phyloP scores from a whole-genome alignment of 129 eudicot genomes.

The Escallonia herrerae region DNA sequence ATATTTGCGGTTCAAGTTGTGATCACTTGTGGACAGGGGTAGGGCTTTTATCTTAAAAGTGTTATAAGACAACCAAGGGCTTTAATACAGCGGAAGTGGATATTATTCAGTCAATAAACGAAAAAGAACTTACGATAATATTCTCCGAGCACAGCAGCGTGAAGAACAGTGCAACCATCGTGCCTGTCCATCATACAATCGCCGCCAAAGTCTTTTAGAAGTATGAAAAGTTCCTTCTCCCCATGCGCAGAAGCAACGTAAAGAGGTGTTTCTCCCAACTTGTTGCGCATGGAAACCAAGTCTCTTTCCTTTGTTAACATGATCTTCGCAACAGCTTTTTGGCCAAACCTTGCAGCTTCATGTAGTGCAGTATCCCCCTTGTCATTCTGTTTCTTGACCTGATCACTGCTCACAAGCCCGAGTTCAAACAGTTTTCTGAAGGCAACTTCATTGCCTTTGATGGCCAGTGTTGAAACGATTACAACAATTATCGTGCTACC shows the following conservation, averaged over 20 bases:
- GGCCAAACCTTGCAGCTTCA: neutral
- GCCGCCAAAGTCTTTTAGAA: neutral
- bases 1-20: no score
- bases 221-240: neutral
- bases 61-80: no score
- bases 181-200: slow-evolving; percentile 4
- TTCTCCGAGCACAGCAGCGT: slow-evolving; percentile 10
- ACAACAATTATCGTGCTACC: no score
- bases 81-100: no score
- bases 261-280: slow-evolving; percentile 8
- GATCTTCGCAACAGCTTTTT: neutral
- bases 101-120: neutral
- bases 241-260: neutral
- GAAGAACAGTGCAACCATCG: slow-evolving; percentile 16
- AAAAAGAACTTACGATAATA: slow-evolving; percentile 9
- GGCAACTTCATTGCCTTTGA: neutral
- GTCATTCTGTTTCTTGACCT: neutral
- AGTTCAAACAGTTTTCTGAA: neutral
- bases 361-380: slow-evolving; percentile 10
- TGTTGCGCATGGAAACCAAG: neutral
- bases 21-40: no score
- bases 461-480: no score
- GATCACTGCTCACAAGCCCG: neutral
- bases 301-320: neutral
- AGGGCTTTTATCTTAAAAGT: no score